A percentile compares a stretch with the other conserved stretches of the same genome.
phyloP scores from a whole-genome alignment of 305 asterid genomes.

The Caryopteris hybrid region DNA sequence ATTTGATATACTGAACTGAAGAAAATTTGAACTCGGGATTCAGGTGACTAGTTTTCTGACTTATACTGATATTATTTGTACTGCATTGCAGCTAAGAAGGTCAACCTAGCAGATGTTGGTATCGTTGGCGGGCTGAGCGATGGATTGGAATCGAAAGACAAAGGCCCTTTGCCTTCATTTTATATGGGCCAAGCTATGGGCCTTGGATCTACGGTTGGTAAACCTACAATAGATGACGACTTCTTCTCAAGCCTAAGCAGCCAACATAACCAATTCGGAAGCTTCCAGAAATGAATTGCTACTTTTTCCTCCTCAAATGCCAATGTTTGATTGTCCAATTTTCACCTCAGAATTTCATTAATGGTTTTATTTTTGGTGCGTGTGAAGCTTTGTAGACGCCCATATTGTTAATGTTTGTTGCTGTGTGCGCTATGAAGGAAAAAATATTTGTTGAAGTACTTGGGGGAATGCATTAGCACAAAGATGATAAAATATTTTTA shows the following conservation, averaged over 20 bases:
- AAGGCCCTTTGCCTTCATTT: conserved; percentile 55
- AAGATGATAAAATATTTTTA: no score
- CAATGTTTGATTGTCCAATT: conserved; percentile 4
- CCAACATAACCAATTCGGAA: conserved; percentile 59
- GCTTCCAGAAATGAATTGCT: conserved; percentile 52
- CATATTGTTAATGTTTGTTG: background rate
- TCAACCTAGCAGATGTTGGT: conserved; percentile 79
- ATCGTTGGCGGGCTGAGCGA: conserved; percentile 64
- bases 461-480: no score
- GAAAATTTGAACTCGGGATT: background rate
- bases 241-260: conserved; percentile 66
- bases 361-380: conserved; percentile 16
- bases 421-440: conserved; percentile 2
- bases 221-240: conserved; percentile 49
- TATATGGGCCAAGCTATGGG: conserved; percentile 67
- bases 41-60: background rate
- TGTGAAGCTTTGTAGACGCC: conserved; percentile 10
- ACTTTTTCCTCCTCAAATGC: conserved; percentile 1
- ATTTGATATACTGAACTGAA: background rate
- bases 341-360: conserved; percentile 13
- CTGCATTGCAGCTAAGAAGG: conserved; percentile 67
- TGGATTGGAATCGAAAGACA: conserved; percentile 60
- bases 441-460: background rate
- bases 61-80: conserved; percentile 11
- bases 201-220: conserved; percentile 53